These are phyloP conservation scores for Aspergillus taichungensis DNA, from an alignment of 495 filamentous ascomycete genomes.

Conservation along the genomic window DNA sequence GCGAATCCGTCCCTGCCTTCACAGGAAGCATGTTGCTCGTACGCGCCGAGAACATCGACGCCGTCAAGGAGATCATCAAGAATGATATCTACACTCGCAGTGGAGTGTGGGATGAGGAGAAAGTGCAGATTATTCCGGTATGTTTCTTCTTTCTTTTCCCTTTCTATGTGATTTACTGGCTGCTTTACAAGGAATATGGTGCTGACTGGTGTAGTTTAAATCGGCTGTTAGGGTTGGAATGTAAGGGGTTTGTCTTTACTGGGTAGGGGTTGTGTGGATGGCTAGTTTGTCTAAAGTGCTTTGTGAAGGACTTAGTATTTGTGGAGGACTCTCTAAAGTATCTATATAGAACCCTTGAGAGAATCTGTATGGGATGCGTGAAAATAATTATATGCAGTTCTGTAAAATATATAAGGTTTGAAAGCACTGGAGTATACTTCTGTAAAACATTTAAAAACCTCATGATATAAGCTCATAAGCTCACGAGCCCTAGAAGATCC, in stretches of 20 bases:
- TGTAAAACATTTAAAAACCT: too few species aligned
- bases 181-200: too few species aligned
- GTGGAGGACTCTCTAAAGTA: background rate
- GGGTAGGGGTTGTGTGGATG: too few species aligned
- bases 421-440: background rate
- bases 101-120: conserved; percentile 82
- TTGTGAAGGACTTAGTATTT: background rate
- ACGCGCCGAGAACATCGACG: conserved; percentile 55
- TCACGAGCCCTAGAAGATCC: too few species aligned
- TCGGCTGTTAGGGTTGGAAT: conserved; percentile 27
- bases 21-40: conserved; percentile 61
- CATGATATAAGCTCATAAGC: too few species aligned
- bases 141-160: conserved; percentile 11
- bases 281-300: too few species aligned
- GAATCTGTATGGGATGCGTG: too few species aligned
- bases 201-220: conserved; percentile 24
- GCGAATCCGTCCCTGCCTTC: conserved; percentile 50
- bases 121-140: conserved; percentile 49
- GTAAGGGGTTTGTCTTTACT: background rate
- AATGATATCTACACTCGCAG: conserved; percentile 60
- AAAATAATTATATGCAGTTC: too few species aligned
- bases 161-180: too few species aligned
- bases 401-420: background rate
- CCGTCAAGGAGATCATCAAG: conserved; percentile 55
- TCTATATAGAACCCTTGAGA: background rate